Evolutionary conservation across 2,329 filamentous ascomycete species (phyloP).

Genomic region (Trichoderma polysporum): DNA sequence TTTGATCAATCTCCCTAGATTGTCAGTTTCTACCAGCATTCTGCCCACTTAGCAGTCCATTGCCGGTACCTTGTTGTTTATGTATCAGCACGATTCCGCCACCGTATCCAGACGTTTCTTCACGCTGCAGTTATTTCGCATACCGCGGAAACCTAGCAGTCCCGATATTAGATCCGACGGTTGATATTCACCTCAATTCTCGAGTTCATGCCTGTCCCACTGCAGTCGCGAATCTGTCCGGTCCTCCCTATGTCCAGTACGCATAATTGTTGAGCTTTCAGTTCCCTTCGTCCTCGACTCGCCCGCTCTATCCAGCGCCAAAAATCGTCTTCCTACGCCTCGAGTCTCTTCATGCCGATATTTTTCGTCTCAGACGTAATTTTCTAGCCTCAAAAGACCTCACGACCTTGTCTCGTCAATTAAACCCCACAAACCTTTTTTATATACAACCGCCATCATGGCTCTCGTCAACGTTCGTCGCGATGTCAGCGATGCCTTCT

Average conservation of each 20-base stretch:
- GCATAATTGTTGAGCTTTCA: conserved; percentile 50
- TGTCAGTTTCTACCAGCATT: conserved; percentile 10
- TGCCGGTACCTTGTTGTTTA: conserved; percentile 65
- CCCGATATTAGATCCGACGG: conserved; percentile 88
- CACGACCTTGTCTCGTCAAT: background rate
- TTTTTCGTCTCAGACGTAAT: conserved; percentile 8
- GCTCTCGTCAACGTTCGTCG: conserved; percentile 97
- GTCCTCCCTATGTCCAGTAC: conserved; percentile 57
- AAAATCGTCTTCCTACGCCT: conserved; percentile 31
- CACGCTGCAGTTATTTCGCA: conserved; percentile 97
- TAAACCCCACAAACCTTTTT: background rate
- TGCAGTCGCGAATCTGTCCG: conserved; percentile 47
- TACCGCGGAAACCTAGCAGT: conserved; percentile 91
- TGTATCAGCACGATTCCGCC: conserved; percentile 94
- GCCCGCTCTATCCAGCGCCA: conserved; percentile 3
- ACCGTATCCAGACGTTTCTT: conserved; percentile 93
- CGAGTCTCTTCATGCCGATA: conserved; percentile 41
- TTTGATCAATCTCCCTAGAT: background rate
- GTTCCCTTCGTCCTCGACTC: conserved; percentile 16
- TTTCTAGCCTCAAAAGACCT: background rate
- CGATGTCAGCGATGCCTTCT: conserved; percentile 98
- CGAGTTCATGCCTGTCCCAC: conserved; percentile 60
- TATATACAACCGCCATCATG: conserved; percentile 69
- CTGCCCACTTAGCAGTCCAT: conserved; percentile 34
- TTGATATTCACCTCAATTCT: conserved; percentile 56